These are phyloP conservation scores for Rhizopus microsporus DNA, from an alignment of 371 early-diverging fungal genomes.

Conservation along the genomic window DNA sequence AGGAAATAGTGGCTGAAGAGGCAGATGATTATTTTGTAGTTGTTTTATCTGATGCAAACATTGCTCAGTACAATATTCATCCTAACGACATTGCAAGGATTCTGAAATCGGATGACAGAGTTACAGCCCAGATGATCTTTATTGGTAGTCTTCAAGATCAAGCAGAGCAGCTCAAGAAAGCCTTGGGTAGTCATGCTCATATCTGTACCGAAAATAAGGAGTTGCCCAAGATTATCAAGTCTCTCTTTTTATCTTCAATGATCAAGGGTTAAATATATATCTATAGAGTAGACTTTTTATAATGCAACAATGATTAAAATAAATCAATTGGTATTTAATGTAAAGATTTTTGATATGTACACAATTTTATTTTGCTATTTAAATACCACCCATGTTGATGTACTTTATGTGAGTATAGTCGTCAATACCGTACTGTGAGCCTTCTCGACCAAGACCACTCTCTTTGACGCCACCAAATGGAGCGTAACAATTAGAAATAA, in stretches of 20 bases:
- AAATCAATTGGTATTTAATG: too few species aligned
- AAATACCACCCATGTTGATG: slow-evolving; percentile 48
- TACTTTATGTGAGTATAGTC: slow-evolving; percentile 68
- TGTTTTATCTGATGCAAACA: slow-evolving; percentile 85
- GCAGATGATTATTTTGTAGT: slow-evolving; percentile 82
- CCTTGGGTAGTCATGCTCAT: slow-evolving; percentile 66
- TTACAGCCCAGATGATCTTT: slow-evolving; percentile 74
- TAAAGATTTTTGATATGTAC: too few species aligned
- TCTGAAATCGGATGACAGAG: slow-evolving; percentile 67
- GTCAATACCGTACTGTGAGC: slow-evolving; percentile 69
- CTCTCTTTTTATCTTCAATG: slow-evolving; percentile 76
- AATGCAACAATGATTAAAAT: background rate
- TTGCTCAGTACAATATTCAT: slow-evolving; percentile 78
- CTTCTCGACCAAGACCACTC: slow-evolving; percentile 82
- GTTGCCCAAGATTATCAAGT: slow-evolving; percentile 79
- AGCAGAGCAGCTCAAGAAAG: slow-evolving; percentile 67
- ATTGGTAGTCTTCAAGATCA: slow-evolving; percentile 67
- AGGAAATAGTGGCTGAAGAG: slow-evolving; percentile 73
- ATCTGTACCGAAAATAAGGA: slow-evolving; percentile 78
- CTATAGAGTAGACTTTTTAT: background rate
- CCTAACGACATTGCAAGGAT: slow-evolving; percentile 72
- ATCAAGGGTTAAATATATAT: slow-evolving; percentile 41
- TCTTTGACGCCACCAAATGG: slow-evolving; percentile 89
- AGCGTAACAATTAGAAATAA: slow-evolving; percentile 61
- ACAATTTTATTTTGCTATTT: background rate